Evolutionary conservation across 2,329 filamentous ascomycete genomes (phyloP).

Genomic region (Exophiala spinifera): DNA sequence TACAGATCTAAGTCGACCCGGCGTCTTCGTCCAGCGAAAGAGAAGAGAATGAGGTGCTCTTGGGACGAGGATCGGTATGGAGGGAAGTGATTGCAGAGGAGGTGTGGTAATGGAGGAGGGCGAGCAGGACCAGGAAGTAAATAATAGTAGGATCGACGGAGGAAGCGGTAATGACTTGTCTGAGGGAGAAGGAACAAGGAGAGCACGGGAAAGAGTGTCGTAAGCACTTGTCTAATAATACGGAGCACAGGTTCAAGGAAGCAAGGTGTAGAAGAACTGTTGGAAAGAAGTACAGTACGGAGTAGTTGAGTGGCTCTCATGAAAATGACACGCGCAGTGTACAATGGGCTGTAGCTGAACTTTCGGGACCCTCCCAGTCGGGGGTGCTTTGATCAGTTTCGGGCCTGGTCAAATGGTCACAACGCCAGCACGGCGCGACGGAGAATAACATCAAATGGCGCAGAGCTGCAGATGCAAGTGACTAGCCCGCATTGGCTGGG

Average conservation of each 20-base stretch:
- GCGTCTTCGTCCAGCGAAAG: constrained; percentile 17
- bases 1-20: not conserved
- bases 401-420: constrained; percentile 1
- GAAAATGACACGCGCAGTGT: constrained; percentile 2
- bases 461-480: constrained; percentile 6
- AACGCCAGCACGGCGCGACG: constrained; percentile 8
- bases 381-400: constrained; percentile 1
- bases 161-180: not conserved
- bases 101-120: too few species aligned
- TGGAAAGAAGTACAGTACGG: not conserved
- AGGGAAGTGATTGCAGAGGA: not conserved
- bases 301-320: not conserved
- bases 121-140: not conserved
- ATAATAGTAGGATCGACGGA: too few species aligned
- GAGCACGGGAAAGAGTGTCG: not conserved
- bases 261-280: not conserved
- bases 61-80: not conserved
- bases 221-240: constrained; percentile 17
- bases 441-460: constrained; percentile 8
- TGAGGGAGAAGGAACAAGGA: not conserved
- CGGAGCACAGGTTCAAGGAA: constrained; percentile 3
- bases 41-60: not conserved
- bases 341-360: not conserved
- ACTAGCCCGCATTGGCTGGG: constrained; percentile 13
- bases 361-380: not conserved